Base-by-base conservation (phyloP, 225 moss, liverwort and hornwort species). In the Physcomitrellopsis africana region DNA sequence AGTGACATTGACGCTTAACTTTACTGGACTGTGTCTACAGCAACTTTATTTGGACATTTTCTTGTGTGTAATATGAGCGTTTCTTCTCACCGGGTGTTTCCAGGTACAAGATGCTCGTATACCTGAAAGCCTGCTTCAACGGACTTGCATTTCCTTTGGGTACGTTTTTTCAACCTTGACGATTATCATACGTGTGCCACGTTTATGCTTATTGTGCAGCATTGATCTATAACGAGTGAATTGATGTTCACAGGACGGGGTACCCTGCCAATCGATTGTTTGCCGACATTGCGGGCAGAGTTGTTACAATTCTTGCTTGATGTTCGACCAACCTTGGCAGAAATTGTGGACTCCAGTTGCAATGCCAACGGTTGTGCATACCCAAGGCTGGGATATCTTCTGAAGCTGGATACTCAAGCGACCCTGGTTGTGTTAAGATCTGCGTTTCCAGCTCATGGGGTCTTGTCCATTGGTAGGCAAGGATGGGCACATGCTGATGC, bases 71-170 rank as follows among this genome's bases (percentile, higher is more conserved):
- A 37, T 1, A 37, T 7, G 32, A 37, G 7, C 32, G 32, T 37
- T 37, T 37, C 32, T 37, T 37, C 0, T 4, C 32, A 37, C 32
- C 4, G 2, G 32, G 1, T 67, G 48, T 82, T 62, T 70, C 59
- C 84, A 89, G 89, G 72, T 87, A 85, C 59, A 90, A 90, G 71
- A 76, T 90, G 51, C 81, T 90, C 56, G 90, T 90, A 23, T 90
- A 90, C 60, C 54, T 90, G 67, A 87, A 85, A 71, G 84, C 84
- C 70, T 85, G 87, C 76, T 90, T 90, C 61, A 68, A 80, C 60
- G 87, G 90, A 54, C 76, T 85, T 29, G 72, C 90, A 51, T 90
- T 90, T 63, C 90, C 90, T 43, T 84, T 86, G 75, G 89, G 89
- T 86, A 82, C 51, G 76, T 60, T 55, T 51, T 42, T 10, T 2